Evolutionary conservation across 164 flowering plant genomes (phyloP).

Genomic region (Malania oleifera): DNA sequence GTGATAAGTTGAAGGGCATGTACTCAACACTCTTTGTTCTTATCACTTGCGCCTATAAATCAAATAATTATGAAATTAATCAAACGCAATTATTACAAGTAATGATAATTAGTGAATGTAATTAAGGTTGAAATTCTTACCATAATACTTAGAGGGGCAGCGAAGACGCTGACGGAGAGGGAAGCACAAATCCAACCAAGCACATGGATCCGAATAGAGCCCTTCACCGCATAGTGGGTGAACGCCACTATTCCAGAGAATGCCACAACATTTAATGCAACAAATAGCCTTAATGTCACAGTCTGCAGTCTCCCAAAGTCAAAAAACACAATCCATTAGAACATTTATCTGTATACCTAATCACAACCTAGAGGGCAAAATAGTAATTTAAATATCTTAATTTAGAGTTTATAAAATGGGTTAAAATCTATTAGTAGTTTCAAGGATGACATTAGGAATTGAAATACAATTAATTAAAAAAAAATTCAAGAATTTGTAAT

Average conservation of each 20-base stretch:
- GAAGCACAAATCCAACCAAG: conserved; percentile 50
- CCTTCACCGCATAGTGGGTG: conserved; percentile 18
- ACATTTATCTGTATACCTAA: too few relatives aligned
- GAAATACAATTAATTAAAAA: too few relatives aligned
- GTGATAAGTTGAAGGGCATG: conserved; percentile 21
- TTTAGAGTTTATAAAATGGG: too few relatives aligned
- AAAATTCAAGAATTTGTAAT: too few relatives aligned
- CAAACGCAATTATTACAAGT: too few relatives aligned
- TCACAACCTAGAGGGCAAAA: too few relatives aligned
- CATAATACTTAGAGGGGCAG: conserved; percentile 44
- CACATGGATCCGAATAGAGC: conserved; percentile 10
- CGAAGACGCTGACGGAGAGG: conserved; percentile 42
- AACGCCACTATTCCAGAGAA: conserved; percentile 24
- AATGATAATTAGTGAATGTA: too few relatives aligned
- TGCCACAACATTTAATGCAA: conserved; percentile 22
- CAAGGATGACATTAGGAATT: too few relatives aligned
- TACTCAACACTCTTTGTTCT: conserved; percentile 30
- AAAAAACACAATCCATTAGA: too few relatives aligned
- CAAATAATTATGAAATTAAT: background rate
- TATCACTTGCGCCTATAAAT: conserved; percentile 27
- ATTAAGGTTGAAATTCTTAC: conserved; percentile 15
- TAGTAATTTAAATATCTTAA: too few relatives aligned
- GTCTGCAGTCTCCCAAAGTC: background rate
- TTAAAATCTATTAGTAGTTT: too few relatives aligned
- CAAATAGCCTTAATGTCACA: conserved; percentile 6